These are phyloP conservation scores for Russula foetens DNA, from an alignment of 768 basidiomycete species.

Conservation along the genomic window DNA sequence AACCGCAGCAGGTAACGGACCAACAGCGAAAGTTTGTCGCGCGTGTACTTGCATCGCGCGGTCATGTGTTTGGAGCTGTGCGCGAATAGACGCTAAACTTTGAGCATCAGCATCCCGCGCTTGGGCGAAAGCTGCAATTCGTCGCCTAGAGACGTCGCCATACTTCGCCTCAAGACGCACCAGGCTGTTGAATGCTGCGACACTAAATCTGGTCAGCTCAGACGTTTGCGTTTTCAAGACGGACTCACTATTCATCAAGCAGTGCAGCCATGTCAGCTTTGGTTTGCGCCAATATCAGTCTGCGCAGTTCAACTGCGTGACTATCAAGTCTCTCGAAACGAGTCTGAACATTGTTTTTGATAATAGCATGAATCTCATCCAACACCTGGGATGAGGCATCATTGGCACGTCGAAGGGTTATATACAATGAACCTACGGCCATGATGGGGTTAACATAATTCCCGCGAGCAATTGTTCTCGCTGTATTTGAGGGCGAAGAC, in stretches of 20 bases:
- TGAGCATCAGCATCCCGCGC: slow-evolving; percentile 1
- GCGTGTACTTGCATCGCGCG: slow-evolving; percentile 2
- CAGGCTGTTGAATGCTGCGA: slow-evolving; percentile 11
- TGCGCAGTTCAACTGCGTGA: slow-evolving; percentile 6
- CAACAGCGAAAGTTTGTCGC: slow-evolving; percentile 1
- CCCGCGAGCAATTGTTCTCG: neutral
- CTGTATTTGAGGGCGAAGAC: neutral
- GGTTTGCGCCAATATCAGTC: slow-evolving; percentile 11
- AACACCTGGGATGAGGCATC: slow-evolving; percentile 3
- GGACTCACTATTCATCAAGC: slow-evolving; percentile 16
- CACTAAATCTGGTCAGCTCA: slow-evolving; percentile 3
- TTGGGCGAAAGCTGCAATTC: slow-evolving; percentile 1
- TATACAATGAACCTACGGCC: neutral
- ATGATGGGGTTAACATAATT: slow-evolving; percentile 3
- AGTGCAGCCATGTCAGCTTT: slow-evolving; percentile 8
- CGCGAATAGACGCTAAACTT: neutral
- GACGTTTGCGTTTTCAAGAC: neutral
- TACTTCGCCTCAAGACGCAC: slow-evolving; percentile 12
- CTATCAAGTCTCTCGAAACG: slow-evolving; percentile 15
- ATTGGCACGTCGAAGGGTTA: neutral
- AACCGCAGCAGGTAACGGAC: slow-evolving; percentile 6
- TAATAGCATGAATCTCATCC: slow-evolving; percentile 9
- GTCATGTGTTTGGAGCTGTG: slow-evolving; percentile 9
- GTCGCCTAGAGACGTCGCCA: slow-evolving; percentile 8
- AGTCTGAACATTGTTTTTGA: slow-evolving; percentile 8